Percentiles rank a stretch among this genome's conserved stretches.
Evolutionary conservation across 306 rosid genomes (phyloP).

Genomic region (Inga leiocalycina): DNA sequence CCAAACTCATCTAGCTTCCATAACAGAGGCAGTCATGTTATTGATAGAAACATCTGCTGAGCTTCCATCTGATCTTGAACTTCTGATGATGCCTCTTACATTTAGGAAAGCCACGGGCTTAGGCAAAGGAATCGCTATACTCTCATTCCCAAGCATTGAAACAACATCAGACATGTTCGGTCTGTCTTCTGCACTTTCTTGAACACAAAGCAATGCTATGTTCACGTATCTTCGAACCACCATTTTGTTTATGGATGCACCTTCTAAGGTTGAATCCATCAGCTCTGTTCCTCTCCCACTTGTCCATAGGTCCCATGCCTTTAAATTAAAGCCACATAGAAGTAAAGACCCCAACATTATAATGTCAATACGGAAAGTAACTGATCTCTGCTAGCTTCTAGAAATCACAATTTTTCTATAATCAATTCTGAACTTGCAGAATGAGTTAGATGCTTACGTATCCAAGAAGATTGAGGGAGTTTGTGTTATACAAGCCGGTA

Average conservation of each 20-base stretch:
- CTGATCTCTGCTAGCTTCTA: neutral
- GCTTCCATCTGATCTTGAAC: neutral
- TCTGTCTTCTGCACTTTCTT: constrained; percentile 43
- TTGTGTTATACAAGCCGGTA: constrained; percentile 36
- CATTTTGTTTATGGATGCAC: neutral
- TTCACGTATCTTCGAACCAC: constrained; percentile 29
- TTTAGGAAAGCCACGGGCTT: constrained; percentile 38
- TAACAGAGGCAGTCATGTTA: constrained; percentile 9
- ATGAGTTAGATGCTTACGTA: constrained; percentile 29
- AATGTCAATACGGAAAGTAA: neutral
- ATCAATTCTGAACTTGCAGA: neutral
- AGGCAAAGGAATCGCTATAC: constrained; percentile 27
- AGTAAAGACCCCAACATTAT: neutral
- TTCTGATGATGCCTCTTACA: constrained; percentile 8
- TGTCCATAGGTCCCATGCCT: constrained; percentile 51
- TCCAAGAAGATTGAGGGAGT: constrained; percentile 43
- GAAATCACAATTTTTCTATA: neutral
- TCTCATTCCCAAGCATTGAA: constrained; percentile 44
- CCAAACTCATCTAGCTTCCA: constrained; percentile 38
- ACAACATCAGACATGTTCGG: constrained; percentile 47
- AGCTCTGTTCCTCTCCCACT: constrained; percentile 23
- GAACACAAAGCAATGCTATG: constrained; percentile 44
- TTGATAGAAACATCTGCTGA: constrained; percentile 20
- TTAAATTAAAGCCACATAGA: neutral
- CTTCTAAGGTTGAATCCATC: constrained; percentile 27